These are phyloP conservation scores for Talaromyces sp. DNA, from an alignment of 2,329 filamentous ascomycete genomes.

Conservation along the genomic window DNA sequence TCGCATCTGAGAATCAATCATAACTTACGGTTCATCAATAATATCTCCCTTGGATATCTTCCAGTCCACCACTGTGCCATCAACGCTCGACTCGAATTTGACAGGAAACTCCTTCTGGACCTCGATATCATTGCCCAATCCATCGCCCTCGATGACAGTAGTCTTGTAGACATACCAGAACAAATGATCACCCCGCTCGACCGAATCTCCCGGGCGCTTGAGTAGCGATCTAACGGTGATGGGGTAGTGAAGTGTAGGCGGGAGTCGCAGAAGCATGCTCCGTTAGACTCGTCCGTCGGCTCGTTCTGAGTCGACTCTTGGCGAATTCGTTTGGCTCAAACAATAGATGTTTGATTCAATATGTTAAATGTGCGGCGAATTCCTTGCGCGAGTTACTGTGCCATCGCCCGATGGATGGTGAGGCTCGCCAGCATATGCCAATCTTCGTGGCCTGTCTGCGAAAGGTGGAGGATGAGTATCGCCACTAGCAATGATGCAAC, in stretches of 20 bases:
- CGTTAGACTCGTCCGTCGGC: not conserved
- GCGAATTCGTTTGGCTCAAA: not conserved
- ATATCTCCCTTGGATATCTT: constrained; percentile 53
- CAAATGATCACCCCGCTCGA: constrained; percentile 71
- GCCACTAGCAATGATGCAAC: constrained; percentile 4
- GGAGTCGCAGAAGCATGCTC: constrained; percentile 46
- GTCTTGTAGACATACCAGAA: constrained; percentile 85
- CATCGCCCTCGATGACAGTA: constrained; percentile 61
- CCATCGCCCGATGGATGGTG: constrained; percentile 5
- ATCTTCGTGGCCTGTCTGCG: not conserved
- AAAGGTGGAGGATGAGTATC: not conserved
- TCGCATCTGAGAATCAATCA: not conserved
- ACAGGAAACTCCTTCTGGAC: constrained; percentile 66
- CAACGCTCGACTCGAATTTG: constrained; percentile 76
- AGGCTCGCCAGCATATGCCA: constrained; percentile 1
- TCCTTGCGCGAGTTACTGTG: not conserved
- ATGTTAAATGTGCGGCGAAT: not conserved
- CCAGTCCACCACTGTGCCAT: constrained; percentile 75
- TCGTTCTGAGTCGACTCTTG: not conserved
- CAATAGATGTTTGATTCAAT: not conserved
- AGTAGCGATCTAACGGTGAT: constrained; percentile 85
- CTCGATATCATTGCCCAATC: constrained; percentile 67
- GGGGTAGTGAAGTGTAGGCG: constrained; percentile 71
- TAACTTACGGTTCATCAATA: constrained; percentile 38
- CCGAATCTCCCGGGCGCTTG: constrained; percentile 66